Evolutionary conservation across 2,329 filamentous ascomycete species (phyloP).

Genomic region (Myriosclerotinia curreyana): DNA sequence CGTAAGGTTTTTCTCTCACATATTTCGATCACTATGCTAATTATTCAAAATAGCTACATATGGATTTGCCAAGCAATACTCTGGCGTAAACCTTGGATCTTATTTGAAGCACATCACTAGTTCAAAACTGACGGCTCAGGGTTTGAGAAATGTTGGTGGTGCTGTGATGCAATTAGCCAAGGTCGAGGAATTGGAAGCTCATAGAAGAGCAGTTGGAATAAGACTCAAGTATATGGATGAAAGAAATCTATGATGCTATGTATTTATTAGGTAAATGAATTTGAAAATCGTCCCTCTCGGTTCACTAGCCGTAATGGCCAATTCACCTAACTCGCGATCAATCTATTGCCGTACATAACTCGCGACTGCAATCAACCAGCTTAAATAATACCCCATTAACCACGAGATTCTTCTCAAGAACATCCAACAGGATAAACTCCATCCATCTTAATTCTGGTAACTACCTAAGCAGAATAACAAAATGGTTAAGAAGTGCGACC

Average conservation of each 20-base stretch:
- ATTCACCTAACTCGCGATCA: not conserved
- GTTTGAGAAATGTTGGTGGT: conserved; percentile 76
- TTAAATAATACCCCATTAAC: not conserved
- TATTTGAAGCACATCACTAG: conserved; percentile 98
- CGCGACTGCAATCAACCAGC: not conserved
- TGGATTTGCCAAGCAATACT: conserved; percentile 97
- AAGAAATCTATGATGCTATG: conserved; percentile 25
- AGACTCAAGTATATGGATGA: conserved; percentile 50
- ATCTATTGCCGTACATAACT: not conserved
- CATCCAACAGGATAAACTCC: not conserved
- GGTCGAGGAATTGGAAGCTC: conserved; percentile 92
- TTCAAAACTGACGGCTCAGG: conserved; percentile 82
- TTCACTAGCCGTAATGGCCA: not conserved
- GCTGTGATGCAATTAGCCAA: conserved; percentile 95
- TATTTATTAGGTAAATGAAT: conserved; percentile 10
- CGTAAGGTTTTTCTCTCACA: conserved; percentile 60
- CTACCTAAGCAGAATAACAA: not conserved
- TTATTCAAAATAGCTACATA: conserved; percentile 69
- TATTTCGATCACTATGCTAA: not conserved
- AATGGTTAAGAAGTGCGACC: conserved; percentile 6
- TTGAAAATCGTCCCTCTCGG: not conserved
- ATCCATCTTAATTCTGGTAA: not conserved
- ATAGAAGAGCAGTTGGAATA: conserved; percentile 71
- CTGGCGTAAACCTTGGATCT: conserved; percentile 90
- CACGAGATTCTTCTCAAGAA: not conserved